These are phyloP conservation scores for Paraglomus occultum DNA, from an alignment of 192 early-diverging fungal species.

Conservation along the genomic window DNA sequence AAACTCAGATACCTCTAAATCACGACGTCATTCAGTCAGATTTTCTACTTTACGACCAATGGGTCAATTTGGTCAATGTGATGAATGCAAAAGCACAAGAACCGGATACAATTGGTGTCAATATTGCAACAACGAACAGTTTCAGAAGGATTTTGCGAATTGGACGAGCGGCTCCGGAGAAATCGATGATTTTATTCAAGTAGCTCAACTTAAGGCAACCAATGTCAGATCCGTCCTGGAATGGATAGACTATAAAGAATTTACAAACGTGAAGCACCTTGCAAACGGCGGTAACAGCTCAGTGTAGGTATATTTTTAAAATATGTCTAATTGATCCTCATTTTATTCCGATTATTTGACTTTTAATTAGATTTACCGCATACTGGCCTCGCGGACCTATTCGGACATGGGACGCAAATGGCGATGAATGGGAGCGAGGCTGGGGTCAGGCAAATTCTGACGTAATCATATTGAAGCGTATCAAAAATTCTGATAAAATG, in stretches of 20 bases:
- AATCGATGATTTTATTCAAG: slow-evolving; percentile 5
- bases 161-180: not conserved
- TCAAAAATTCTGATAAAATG: slow-evolving; percentile 10
- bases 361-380: slow-evolving; percentile 4
- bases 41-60: not conserved
- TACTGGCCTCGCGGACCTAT: not conserved
- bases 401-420: not conserved
- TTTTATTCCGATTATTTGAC: not conserved
- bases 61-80: not conserved
- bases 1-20: too few species aligned
- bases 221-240: not conserved
- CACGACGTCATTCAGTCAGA: too few species aligned
- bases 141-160: not conserved
- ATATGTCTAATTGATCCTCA: not conserved
- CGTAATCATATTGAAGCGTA: not conserved
- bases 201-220: slow-evolving; percentile 2
- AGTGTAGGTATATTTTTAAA: not conserved
- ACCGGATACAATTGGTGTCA: not conserved
- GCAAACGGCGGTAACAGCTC: slow-evolving; percentile 17
- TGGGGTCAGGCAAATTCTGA: not conserved
- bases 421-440: not conserved
- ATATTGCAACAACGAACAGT: slow-evolving; percentile 2
- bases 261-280: slow-evolving; percentile 6
- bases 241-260: slow-evolving; percentile 13
- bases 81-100: not conserved